Conservation (phyloP, 371 early-diverging fungal species). For the Lichtheimia corymbifera region DNA sequence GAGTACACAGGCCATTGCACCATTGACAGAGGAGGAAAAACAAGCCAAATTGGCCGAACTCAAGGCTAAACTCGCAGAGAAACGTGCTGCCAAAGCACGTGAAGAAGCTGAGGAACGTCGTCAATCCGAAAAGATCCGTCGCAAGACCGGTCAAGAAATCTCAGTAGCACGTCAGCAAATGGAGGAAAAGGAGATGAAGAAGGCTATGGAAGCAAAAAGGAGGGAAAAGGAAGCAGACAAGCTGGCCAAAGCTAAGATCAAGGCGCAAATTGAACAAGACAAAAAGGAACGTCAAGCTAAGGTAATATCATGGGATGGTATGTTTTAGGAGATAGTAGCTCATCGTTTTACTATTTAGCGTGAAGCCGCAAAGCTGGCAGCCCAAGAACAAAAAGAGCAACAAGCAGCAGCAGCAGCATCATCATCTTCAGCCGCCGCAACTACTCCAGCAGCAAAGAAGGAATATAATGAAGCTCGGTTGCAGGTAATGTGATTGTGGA, state of each 20-base stretch:
- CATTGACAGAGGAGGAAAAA: conserved; percentile 88
- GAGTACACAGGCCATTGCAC: conserved; percentile 79
- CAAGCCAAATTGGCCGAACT: conserved; percentile 74
- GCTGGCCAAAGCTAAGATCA: conserved; percentile 74
- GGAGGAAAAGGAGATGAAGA: conserved; percentile 75
- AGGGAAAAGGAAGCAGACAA: conserved; percentile 82
- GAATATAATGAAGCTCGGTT: conserved; percentile 74
- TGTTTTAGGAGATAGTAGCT: neutral
- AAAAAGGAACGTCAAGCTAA: conserved; percentile 72
- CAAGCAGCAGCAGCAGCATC: conserved; percentile 17
- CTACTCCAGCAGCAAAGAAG: conserved; percentile 33
- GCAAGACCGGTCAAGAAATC: conserved; percentile 83
- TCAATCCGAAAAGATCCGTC: conserved; percentile 73
- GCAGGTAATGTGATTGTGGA: conserved; percentile 48
- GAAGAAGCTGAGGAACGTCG: conserved; percentile 73
- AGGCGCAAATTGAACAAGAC: conserved; percentile 87
- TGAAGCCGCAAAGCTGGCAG: conserved; percentile 26
- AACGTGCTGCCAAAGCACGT: conserved; percentile 64
- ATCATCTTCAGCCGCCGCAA: conserved; percentile 20
- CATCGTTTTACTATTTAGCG: conserved; percentile 7
- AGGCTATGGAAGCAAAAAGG: conserved; percentile 70
- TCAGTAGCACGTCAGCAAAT: conserved; percentile 69
- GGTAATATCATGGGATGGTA: conserved; percentile 14
- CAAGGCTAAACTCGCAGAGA: conserved; percentile 68
- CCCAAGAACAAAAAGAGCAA: conserved; percentile 11